phyloP scores from a whole-genome alignment of 108 stramenopile species.

The Nitzschia sp. region DNA sequence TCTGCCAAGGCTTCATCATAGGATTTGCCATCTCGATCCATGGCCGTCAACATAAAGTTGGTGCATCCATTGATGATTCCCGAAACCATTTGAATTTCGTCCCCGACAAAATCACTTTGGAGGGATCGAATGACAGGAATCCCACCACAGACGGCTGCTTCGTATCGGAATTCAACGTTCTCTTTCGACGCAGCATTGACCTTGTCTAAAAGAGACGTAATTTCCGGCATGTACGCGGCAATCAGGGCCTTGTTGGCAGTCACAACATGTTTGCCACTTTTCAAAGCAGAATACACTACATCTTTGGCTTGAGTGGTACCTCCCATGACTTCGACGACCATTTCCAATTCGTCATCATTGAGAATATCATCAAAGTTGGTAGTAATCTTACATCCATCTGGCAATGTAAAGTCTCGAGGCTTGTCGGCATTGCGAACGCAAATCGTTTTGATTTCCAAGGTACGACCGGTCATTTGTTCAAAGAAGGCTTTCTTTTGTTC shows the following conservation, averaged over 20 bases:
- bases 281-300: conserved; percentile 76
- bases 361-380: conserved; percentile 84
- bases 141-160: conserved; percentile 97
- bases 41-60: conserved; percentile 97
- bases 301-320: conserved; percentile 91
- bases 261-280: conserved; percentile 87
- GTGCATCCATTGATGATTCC: conserved; percentile 98
- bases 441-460: conserved; percentile 62
- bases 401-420: conserved; percentile 79
- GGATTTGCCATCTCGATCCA: conserved; percentile 89
- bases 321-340: conserved; percentile 96
- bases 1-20: conserved; percentile 91
- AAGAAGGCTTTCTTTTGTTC: conserved; percentile 65
- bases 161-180: conserved; percentile 81
- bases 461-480: conserved; percentile 69
- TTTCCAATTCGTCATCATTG: conserved; percentile 83
- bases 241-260: conserved; percentile 98
- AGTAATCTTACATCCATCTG: conserved; percentile 69
- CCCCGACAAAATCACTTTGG: conserved; percentile 92
- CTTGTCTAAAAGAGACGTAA: conserved; percentile 66
- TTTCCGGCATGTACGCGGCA: conserved; percentile 87
- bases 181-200: conserved; percentile 47
- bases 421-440: conserved; percentile 81
- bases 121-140: conserved; percentile 96
- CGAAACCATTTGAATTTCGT: conserved; percentile 77